Conservation (phyloP, 208 protist species). For the Angomonas ambiguus region DNA sequence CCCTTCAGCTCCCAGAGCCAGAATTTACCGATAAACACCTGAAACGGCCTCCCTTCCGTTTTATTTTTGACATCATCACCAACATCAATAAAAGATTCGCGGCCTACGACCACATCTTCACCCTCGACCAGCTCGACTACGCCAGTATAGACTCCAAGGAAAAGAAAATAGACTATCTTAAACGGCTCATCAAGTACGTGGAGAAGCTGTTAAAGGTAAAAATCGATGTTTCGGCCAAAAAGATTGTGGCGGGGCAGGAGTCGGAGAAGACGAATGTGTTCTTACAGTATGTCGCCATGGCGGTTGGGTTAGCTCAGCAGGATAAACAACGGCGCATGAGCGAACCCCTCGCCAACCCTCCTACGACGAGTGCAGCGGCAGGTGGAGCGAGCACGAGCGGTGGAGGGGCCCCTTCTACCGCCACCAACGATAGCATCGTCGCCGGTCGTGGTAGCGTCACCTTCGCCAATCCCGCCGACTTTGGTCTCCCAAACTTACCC, state of each 20-base stretch:
- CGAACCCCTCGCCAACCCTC: background rate
- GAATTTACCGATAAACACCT: conserved; percentile 82
- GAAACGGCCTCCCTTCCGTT: conserved; percentile 86
- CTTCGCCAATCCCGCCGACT: conserved; percentile 7
- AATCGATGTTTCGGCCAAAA: conserved; percentile 80
- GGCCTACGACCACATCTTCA: conserved; percentile 70
- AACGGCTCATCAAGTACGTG: conserved; percentile 66
- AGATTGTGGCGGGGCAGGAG: conserved; percentile 85
- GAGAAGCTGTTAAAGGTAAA: conserved; percentile 50
- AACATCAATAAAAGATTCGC: conserved; percentile 66
- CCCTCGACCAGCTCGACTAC: conserved; percentile 41
- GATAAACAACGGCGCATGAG: conserved; percentile 39
- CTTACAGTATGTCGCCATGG: conserved; percentile 73
- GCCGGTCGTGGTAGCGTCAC: background rate
- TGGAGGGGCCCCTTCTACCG: no score
- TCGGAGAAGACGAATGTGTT: conserved; percentile 89
- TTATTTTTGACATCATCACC: conserved; percentile 86
- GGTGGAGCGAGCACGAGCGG: background rate
- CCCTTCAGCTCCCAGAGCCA: conserved; percentile 62
- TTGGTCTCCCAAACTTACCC: conserved; percentile 16
- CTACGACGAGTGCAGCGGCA: background rate
- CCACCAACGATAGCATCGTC: background rate
- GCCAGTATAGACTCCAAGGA: conserved; percentile 75
- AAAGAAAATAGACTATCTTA: conserved; percentile 85
- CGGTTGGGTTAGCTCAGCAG: conserved; percentile 72